phyloP scores from a whole-genome alignment of 1,284 basidiomycete species.

The Salmacisia buchloeana region DNA sequence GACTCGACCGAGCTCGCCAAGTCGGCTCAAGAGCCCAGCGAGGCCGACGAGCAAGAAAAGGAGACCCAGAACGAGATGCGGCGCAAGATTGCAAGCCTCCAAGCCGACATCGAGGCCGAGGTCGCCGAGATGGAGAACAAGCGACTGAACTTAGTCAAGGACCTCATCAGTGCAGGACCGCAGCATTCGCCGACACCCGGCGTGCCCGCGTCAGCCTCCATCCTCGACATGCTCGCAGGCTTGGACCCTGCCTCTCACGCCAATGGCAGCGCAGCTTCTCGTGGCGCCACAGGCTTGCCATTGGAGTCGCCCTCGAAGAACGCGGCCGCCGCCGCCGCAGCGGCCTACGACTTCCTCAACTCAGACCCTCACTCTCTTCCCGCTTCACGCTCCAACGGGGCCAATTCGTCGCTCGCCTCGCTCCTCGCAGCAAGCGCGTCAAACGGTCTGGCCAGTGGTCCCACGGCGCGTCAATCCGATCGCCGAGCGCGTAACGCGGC shows the following conservation, averaged over 20 bases:
- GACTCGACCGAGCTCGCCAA: constrained; percentile 10
- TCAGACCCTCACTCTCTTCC: neutral
- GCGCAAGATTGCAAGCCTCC: neutral
- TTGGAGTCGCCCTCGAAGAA: constrained; percentile 1
- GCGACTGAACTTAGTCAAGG: constrained; percentile 26
- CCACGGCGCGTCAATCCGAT: constrained; percentile 29
- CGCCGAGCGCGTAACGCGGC: constrained; percentile 37
- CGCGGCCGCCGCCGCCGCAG: neutral
- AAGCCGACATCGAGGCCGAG: constrained; percentile 28
- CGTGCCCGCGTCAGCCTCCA: constrained; percentile 5
- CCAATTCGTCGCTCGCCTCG: constrained; percentile 24
- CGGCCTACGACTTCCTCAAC: constrained; percentile 2
- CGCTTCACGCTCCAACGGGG: constrained; percentile 14
- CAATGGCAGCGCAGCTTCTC: neutral
- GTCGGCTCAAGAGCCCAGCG: constrained; percentile 20
- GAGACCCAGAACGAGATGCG: neutral
- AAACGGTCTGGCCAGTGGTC: constrained; percentile 19
- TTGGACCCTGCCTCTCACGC: too few species aligned
- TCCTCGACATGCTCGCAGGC: neutral
- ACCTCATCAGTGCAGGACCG: constrained; percentile 22
- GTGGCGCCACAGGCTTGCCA: neutral
- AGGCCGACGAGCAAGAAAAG: constrained; percentile 4
- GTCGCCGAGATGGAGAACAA: constrained; percentile 31
- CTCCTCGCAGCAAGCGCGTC: constrained; percentile 25
- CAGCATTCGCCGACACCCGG: constrained; percentile 10